A percentile compares a stretch with the other conserved stretches of the same genome.
These are phyloP conservation scores for Lentinus polychrous DNA, from an alignment of 1,284 basidiomycete species.

Conservation along the genomic window DNA sequence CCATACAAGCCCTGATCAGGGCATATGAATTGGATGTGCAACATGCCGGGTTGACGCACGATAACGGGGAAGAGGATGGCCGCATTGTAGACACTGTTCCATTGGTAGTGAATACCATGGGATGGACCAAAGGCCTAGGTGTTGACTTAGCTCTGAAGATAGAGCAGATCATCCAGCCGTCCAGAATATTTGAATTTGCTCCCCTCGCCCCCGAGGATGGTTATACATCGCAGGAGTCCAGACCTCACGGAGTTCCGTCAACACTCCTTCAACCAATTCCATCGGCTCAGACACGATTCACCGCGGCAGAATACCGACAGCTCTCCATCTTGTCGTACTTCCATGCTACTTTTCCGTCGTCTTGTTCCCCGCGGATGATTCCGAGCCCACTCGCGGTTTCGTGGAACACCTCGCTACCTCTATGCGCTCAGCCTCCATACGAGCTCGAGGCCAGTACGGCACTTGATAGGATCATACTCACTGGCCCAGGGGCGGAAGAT, in stretches of 20 bases:
- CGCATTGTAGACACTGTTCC: constrained; percentile 60
- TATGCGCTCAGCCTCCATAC: constrained; percentile 66
- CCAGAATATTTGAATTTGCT: constrained; percentile 56
- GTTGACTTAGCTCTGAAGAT: constrained; percentile 72
- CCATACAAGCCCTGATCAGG: constrained; percentile 63
- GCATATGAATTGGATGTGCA: constrained; percentile 71
- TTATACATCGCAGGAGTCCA: constrained; percentile 1
- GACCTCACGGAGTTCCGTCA: neutral
- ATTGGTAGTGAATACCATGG: constrained; percentile 92
- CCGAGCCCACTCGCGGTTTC: constrained; percentile 27
- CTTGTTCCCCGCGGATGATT: constrained; percentile 6
- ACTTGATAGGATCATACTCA: constrained; percentile 57
- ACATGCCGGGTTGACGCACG: constrained; percentile 28
- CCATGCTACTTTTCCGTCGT: constrained; percentile 49
- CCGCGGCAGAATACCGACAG: constrained; percentile 67
- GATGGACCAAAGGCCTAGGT: constrained; percentile 94
- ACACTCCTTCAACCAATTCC: constrained; percentile 6
- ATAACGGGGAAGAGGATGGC: constrained; percentile 22
- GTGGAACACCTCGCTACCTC: constrained; percentile 70
- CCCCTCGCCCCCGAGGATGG: constrained; percentile 17
- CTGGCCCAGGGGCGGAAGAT: constrained; percentile 70
- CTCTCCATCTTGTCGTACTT: constrained; percentile 81
- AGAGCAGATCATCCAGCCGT: constrained; percentile 60
- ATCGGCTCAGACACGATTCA: constrained; percentile 31
- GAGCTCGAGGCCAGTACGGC: constrained; percentile 42